Conservation (phyloP, 805 yeast genomes). For the Metschnikowia borealis region DNA sequence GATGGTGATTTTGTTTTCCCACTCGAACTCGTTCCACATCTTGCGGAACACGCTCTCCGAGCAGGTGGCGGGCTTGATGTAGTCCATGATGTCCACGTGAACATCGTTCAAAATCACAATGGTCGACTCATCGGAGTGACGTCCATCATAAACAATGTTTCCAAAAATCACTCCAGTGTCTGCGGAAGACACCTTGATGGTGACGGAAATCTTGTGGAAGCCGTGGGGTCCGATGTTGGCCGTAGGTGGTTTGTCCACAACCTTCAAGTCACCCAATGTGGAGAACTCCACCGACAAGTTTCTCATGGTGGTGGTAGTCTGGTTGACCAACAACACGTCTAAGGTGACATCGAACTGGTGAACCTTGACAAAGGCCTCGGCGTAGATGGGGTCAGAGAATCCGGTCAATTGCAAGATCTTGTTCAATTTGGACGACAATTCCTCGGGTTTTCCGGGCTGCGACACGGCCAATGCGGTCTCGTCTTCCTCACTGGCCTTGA, state of each 20-base stretch:
- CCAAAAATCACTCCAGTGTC: conserved; percentile 98
- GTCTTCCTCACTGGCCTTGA: conserved; percentile 27
- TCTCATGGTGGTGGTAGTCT: conserved; percentile 85
- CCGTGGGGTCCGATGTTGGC: conserved; percentile 97
- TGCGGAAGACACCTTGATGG: conserved; percentile 92
- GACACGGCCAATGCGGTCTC: conserved; percentile 57
- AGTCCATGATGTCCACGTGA: conserved; percentile 95
- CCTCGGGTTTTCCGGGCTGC: conserved; percentile 50
- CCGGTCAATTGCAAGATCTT: conserved; percentile 96
- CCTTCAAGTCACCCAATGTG: conserved; percentile 92
- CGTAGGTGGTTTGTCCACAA: conserved; percentile 84
- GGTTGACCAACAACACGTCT: conserved; percentile 91
- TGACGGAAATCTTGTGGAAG: conserved; percentile 82
- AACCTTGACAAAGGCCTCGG: conserved; percentile 94
- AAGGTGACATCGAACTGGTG: conserved; percentile 94
- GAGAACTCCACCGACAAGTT: conserved; percentile 93
- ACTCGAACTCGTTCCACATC: conserved; percentile 99
- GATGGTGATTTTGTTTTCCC: conserved; percentile 97
- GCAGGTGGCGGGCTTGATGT: conserved; percentile 91
- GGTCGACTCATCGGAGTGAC: conserved; percentile 82
- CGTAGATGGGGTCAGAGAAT: conserved; percentile 95
- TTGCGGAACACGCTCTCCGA: conserved; percentile 86
- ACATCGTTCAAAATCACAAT: conserved; percentile 92
- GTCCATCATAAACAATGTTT: conserved; percentile 94
- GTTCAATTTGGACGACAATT: conserved; percentile 72